Base-by-base conservation (phyloP, 257 asterid species). In the Lycium barbarum region DNA sequence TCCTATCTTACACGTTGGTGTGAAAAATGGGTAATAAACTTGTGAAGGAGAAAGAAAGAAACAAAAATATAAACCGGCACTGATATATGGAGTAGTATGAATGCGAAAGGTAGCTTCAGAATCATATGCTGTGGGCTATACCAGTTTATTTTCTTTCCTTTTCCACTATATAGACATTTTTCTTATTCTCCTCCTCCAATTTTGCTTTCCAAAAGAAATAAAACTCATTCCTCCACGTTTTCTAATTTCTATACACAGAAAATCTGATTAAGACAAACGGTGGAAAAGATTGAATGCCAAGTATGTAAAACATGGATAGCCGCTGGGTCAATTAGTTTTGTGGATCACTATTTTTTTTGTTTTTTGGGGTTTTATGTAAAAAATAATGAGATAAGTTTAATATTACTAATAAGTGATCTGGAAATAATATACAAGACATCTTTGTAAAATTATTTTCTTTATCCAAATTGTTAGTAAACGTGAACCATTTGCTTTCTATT, bases 21-120 rank as follows among this genome's bases (percentile, higher is more conserved):
- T 76, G 2, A 51, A 1, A 76, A 51, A 76, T 51, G 43, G 82
- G 22, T 76, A 26, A 51, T 53, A 76, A 51, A 51, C 8, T 13
- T 22, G 82, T 76, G 82, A 76, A 76, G 63, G 82, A 76, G 63
- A 51, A 51, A 22, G n/a, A 49, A 74, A 22, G 62, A 26, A 51
- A 74, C 36, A 74, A 22, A 74, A 74, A 49, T 74, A 53, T 22
- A 76, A 51, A 76, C 70, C 22, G 15, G 70, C 38, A 26, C 20
- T 76, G 9, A 18, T 15, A 51, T 68, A 68, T 2, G 12, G 12
- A 15, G 14, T 11, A 49, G 12, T 62, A 62, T 62, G 58, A 58
- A 76, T 26, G 63, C 36, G 82, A 76, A 76, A 51, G 63, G 22
- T 76, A 3, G 82, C 47, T 76, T 76, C 26, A 26, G 82, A 51